A percentile compares a stretch with the other conserved stretches of the same genome.
Conservation (phyloP, 2,329 filamentous ascomycete genomes). For the Alternaria brassicae region DNA sequence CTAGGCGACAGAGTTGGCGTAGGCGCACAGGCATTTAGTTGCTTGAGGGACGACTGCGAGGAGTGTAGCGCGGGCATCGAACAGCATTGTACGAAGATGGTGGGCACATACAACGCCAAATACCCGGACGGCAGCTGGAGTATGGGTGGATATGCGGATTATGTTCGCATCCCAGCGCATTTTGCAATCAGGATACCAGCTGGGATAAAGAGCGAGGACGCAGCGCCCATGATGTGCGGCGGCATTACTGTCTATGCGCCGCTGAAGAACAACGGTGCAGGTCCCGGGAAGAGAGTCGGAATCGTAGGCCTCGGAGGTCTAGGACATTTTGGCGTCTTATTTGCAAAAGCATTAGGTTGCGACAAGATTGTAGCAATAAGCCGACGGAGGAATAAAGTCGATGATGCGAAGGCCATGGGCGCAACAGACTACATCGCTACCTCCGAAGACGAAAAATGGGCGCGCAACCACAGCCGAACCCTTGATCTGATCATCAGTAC, state of each 20-base stretch:
- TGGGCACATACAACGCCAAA: constrained; percentile 66
- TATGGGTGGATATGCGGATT: constrained; percentile 69
- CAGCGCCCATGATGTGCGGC: constrained; percentile 77
- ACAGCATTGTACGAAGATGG: constrained; percentile 55
- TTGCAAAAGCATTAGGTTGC: constrained; percentile 73
- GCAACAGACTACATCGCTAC: constrained; percentile 69
- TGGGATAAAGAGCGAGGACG: constrained; percentile 56
- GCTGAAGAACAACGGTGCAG: constrained; percentile 69
- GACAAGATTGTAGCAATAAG: constrained; percentile 71
- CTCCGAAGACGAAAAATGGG: constrained; percentile 58
- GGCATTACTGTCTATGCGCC: constrained; percentile 78
- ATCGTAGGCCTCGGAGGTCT: constrained; percentile 77
- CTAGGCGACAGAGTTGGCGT: constrained; percentile 67
- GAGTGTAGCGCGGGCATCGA: constrained; percentile 59
- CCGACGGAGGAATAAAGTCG: constrained; percentile 64
- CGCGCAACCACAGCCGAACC: constrained; percentile 64
- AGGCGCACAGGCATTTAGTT: constrained; percentile 59
- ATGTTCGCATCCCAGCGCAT: constrained; percentile 62
- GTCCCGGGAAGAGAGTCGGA: constrained; percentile 74
- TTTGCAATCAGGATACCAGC: constrained; percentile 68
- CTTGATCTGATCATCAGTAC: constrained; percentile 68
- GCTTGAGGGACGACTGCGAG: constrained; percentile 58
- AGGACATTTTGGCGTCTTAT: constrained; percentile 76
- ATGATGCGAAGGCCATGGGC: constrained; percentile 68
- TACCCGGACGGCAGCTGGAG: constrained; percentile 66